Base-by-base conservation (phyloP, 768 basidiomycete species). In the Leccinellum albellum region DNA sequence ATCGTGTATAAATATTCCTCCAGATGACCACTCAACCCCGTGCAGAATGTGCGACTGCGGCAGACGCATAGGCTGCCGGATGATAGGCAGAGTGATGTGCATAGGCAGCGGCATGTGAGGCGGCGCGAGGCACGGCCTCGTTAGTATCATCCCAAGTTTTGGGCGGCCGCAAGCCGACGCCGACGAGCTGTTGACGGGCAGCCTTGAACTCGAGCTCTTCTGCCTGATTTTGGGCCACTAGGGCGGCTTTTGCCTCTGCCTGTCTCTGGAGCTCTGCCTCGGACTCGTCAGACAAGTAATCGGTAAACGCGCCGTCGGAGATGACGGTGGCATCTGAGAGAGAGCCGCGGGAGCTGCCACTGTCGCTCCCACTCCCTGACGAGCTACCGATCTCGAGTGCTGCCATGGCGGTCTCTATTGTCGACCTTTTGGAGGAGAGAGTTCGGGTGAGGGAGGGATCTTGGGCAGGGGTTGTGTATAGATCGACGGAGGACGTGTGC, bases 231-330 rank as follows among this genome's bases (percentile, higher is more conserved):
- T 91, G 87, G n/a, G 88, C 90, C 15, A 89, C 73, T 44, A 89
- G 70, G 6, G 86, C 88, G 4, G 91, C 91, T 59, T 82, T 84
- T 21, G 83, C 84, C 66, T 93, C 91, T 5, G 91, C 91, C 71
- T 93, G 90, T 57, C 89, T 79, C 72, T 94, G 91, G 54, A 94
- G 72, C 68, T 94, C 91, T 26, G 85, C 89, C 66, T 94, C 91
- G n/a, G 90, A 92, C 73, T 94, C 91, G 67, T 92, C 91, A n/a
- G 90, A 92, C 29, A 92, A 74, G 69, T 94, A 94, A 69, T 94
- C 91, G 13, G 91, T 94, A 66, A 94, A 94, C 15, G 84, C 89
- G 13, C 90, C 91, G 62, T 92, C 91, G 9, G 90, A 91, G 4
- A 87, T 91, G 55, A 92, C 79, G 4, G 91, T 92, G 57, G 83